Evolutionary conservation across 2,329 filamentous ascomycete genomes (phyloP).

Genomic region (Penicillium polonicum): DNA sequence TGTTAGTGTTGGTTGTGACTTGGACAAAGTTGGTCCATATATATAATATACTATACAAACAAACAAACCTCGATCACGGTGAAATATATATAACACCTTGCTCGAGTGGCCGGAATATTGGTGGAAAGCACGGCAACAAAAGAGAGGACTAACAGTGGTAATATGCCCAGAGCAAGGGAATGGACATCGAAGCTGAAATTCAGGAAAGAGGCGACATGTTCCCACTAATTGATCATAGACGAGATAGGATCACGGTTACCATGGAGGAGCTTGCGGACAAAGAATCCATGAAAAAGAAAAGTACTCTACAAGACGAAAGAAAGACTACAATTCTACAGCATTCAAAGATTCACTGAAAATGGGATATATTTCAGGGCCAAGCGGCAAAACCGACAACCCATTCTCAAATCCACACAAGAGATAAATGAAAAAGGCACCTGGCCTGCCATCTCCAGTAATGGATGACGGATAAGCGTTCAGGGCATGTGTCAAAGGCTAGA

Average conservation of each 20-base stretch:
- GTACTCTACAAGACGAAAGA: neutral
- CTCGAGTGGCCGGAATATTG: no score
- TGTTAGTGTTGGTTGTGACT: neutral
- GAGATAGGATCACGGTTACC: neutral
- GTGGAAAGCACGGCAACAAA: neutral
- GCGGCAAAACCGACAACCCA: conserved; percentile 3
- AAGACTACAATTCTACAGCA: neutral
- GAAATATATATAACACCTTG: neutral
- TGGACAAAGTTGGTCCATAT: neutral
- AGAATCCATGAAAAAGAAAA: no score
- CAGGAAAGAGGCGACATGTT: neutral
- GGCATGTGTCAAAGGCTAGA: conserved; percentile 16
- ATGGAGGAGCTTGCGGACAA: neutral
- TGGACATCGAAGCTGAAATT: neutral
- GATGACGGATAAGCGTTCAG: neutral
- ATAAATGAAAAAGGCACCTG: conserved; percentile 15
- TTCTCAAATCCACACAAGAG: conserved; percentile 19
- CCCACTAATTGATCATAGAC: neutral
- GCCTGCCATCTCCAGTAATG: neutral
- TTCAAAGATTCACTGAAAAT: conserved; percentile 9
- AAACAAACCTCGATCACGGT: no score
- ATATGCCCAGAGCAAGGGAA: neutral
- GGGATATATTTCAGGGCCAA: conserved; percentile 9
- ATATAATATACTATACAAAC: no score
- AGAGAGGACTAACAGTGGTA: no score